Conservation (phyloP, 371 early-diverging fungal genomes). For the Smittium culicis region DNA sequence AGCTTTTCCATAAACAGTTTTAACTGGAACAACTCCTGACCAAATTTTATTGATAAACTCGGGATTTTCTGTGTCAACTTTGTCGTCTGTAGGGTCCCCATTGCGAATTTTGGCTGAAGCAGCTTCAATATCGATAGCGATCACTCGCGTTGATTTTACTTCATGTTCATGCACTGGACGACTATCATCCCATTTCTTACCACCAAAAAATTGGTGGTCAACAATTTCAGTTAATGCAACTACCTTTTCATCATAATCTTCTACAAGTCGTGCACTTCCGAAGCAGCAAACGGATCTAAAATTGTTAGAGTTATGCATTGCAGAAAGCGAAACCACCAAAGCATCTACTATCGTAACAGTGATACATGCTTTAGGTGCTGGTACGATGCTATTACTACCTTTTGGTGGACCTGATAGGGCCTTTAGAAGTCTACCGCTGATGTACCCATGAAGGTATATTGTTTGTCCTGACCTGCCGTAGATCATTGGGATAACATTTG, state of each 20-base stretch:
- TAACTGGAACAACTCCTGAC: conserved; percentile 7
- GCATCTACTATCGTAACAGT: neutral
- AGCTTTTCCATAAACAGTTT: neutral
- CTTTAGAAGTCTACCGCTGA: conserved; percentile 1
- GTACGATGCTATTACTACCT: neutral
- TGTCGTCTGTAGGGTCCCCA: neutral
- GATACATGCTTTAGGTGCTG: neutral
- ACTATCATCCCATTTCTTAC: conserved; percentile 6
- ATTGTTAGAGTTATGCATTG: conserved; percentile 1
- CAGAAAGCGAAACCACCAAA: neutral
- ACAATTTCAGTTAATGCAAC: neutral
- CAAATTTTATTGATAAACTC: neutral
- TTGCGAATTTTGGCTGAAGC: conserved; percentile 1
- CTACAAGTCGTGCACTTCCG: neutral
- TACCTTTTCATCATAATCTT: neutral
- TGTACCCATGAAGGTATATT: conserved; percentile 8
- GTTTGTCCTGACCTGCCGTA: neutral
- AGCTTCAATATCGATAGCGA: conserved; percentile 1
- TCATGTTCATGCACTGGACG: neutral
- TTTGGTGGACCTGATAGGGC: neutral
- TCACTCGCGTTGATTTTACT: neutral
- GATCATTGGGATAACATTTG: conserved; percentile 3
- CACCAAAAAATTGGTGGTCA: neutral
- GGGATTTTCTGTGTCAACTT: neutral
- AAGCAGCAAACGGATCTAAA: neutral